A percentile compares a stretch with the other conserved stretches of the same genome.
Conservation (phyloP, 2,329 filamentous ascomycete genomes). For the Ciborinia camelliae region DNA sequence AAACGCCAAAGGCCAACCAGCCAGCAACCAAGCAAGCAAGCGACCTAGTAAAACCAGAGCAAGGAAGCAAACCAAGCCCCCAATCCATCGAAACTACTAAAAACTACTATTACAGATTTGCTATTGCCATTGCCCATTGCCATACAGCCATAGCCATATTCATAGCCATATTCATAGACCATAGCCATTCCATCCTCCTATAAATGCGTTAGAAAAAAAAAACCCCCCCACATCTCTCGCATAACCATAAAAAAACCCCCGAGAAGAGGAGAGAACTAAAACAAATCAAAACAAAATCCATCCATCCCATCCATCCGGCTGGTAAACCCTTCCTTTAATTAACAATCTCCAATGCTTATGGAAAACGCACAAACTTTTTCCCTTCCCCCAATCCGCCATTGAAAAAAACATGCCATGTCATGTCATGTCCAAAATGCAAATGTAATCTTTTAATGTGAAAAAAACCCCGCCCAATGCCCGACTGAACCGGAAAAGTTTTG, state of each 20-base stretch:
- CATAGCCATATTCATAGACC: no score
- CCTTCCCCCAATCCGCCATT: conserved; percentile 14
- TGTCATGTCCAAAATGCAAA: conserved; percentile 16
- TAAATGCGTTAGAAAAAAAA: conserved; percentile 7
- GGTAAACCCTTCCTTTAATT: conserved; percentile 9
- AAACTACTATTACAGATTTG: conserved; percentile 22
- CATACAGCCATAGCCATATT: no score
- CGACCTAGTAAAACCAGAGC: no score
- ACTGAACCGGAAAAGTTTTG: conserved; percentile 21
- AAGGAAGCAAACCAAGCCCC: conserved; percentile 1
- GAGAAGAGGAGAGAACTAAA: conserved; percentile 1
- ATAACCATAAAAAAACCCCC: conserved; percentile 9
- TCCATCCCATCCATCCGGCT: neutral
- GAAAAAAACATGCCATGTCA: no score
- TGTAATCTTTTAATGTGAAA: conserved; percentile 10
- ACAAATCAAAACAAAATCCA: conserved; percentile 7
- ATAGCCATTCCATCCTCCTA: conserved; percentile 3
- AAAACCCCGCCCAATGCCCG: conserved; percentile 19
- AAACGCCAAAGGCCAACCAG: conserved; percentile 12
- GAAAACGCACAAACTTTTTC: conserved; percentile 19
- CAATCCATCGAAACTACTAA: conserved; percentile 10
- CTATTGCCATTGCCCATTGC: neutral
- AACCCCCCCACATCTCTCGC: conserved; percentile 1
- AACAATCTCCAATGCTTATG: conserved; percentile 15
- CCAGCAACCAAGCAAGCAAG: no score